phyloP scores from a whole-genome alignment of 1,284 basidiomycete species.

The Papiliotrema laurentii region DNA sequence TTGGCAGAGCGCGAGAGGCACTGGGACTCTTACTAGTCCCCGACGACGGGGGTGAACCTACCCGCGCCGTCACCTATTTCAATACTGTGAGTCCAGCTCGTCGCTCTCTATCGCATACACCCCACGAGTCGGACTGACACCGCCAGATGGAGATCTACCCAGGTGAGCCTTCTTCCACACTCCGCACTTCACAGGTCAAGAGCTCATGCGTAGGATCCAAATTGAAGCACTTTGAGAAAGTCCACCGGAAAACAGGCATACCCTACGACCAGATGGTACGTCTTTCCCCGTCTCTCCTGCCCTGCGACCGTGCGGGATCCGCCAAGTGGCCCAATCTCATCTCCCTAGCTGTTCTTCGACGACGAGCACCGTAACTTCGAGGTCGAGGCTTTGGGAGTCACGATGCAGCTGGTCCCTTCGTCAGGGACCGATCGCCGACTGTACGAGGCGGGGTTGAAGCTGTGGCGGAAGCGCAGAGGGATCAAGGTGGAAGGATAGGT shows the following conservation, averaged over 20 bases:
- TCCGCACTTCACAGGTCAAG: no score
- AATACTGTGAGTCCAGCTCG: conserved; percentile 48
- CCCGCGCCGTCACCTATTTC: conserved; percentile 64
- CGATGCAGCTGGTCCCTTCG: conserved; percentile 53
- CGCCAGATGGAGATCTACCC: conserved; percentile 75
- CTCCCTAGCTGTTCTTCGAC: conserved; percentile 67
- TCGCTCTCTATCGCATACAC: background rate
- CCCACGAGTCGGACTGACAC: background rate
- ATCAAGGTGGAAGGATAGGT: conserved; percentile 4
- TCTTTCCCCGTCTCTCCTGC: conserved; percentile 6
- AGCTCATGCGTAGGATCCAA: conserved; percentile 60
- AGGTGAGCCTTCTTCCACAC: conserved; percentile 50
- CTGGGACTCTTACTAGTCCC: conserved; percentile 65
- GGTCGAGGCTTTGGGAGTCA: conserved; percentile 69
- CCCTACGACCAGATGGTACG: conserved; percentile 77
- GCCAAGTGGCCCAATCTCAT: background rate
- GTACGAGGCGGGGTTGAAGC: conserved; percentile 26
- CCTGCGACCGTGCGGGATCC: conserved; percentile 5
- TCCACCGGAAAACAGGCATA: conserved; percentile 72
- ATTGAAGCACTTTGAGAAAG: conserved; percentile 68
- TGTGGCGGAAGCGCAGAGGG: conserved; percentile 31
- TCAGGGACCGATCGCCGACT: conserved; percentile 31
- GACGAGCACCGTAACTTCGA: conserved; percentile 73
- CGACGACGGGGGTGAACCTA: conserved; percentile 45
- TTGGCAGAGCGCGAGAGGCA: conserved; percentile 65